A percentile compares a stretch with the other conserved stretches of the same genome.
phyloP scores from a whole-genome alignment of 2,329 filamentous ascomycete genomes.

The Fusarium sp. region DNA sequence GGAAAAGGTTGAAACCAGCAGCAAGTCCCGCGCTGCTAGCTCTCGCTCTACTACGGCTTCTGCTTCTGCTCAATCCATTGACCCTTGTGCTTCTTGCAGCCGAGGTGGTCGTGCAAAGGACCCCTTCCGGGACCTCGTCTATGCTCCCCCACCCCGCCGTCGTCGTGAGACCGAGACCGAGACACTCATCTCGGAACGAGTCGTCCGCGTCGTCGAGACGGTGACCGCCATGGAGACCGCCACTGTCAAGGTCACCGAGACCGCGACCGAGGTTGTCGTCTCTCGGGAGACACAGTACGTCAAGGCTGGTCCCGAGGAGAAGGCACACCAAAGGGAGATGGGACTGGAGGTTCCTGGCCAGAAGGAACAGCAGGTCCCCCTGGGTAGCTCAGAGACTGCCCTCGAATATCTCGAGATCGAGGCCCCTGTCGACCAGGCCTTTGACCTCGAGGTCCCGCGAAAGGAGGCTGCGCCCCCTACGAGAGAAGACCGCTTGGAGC shows the following conservation, averaged over 20 bases:
- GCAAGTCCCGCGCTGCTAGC: not conserved
- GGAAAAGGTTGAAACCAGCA: not conserved
- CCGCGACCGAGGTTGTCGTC: conserved; percentile 45
- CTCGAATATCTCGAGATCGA: conserved; percentile 12
- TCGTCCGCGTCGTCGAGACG: conserved; percentile 53
- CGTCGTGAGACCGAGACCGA: conserved; percentile 43
- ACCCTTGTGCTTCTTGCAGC: conserved; percentile 42
- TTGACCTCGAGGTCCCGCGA: not conserved
- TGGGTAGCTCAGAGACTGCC: not conserved
- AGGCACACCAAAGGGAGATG: conserved; percentile 11
- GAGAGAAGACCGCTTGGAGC: not conserved
- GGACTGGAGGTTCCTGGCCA: not conserved
- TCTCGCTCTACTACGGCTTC: not conserved
- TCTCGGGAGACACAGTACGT: conserved; percentile 25
- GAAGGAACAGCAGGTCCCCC: not conserved
- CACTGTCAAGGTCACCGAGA: conserved; percentile 46
- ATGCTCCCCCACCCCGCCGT: conserved; percentile 13
- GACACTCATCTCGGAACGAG: conserved; percentile 37
- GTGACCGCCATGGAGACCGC: conserved; percentile 51
- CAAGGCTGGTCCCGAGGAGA: conserved; percentile 15
- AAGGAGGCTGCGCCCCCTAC: conserved; percentile 4
- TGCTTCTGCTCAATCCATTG: conserved; percentile 16
- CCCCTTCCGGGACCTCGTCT: conserved; percentile 5
- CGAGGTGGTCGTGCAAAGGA: not conserved
- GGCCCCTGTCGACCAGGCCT: not conserved